These are phyloP conservation scores for Mentha longifolia DNA, from an alignment of 257 asterid genomes.

Conservation along the genomic window DNA sequence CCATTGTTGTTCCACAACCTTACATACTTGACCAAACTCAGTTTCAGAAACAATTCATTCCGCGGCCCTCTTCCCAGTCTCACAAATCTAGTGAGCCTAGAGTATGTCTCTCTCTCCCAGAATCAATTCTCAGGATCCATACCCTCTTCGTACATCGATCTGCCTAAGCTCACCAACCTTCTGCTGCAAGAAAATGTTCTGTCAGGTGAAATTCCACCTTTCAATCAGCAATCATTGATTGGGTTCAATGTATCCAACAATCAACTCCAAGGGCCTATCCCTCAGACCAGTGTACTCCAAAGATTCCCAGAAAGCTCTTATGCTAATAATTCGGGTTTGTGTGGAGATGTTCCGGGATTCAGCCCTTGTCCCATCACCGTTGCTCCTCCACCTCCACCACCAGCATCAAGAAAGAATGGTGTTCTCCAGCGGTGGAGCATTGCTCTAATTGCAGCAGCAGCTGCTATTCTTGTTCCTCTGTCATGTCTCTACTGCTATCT, in stretches of 20 bases:
- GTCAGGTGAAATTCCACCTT: slow-evolving; percentile 62
- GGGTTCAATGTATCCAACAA: slow-evolving; percentile 62
- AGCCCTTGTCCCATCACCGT: slow-evolving; percentile 44
- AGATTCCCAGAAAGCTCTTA: slow-evolving; percentile 47
- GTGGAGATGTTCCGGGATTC: slow-evolving; percentile 51
- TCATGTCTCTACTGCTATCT: slow-evolving; percentile 26
- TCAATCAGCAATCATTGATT: slow-evolving; percentile 49
- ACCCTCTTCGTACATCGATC: slow-evolving; percentile 44
- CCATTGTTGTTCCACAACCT: slow-evolving; percentile 48
- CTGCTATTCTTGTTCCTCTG: slow-evolving; percentile 34
- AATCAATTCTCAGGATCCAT: slow-evolving; percentile 62
- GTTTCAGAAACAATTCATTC: slow-evolving; percentile 60
- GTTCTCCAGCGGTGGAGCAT: slow-evolving; percentile 51
- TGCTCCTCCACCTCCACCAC: slow-evolving; percentile 40
- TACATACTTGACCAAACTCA: slow-evolving; percentile 54
- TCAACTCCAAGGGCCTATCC: slow-evolving; percentile 54
- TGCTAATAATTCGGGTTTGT: slow-evolving; percentile 48
- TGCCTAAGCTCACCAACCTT: slow-evolving; percentile 41
- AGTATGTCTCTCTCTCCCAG: slow-evolving; percentile 48
- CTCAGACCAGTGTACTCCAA: slow-evolving; percentile 50
- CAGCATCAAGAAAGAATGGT: slow-evolving; percentile 28
- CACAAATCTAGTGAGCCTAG: slow-evolving; percentile 42
- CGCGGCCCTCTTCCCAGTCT: slow-evolving; percentile 61
- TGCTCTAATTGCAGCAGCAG: slow-evolving; percentile 55
- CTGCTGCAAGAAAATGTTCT: slow-evolving; percentile 59